A percentile compares a stretch with the other conserved stretches of the same genome.
phyloP scores from a whole-genome alignment of 75 land plant species.

The Pinus tabuliformis region DNA sequence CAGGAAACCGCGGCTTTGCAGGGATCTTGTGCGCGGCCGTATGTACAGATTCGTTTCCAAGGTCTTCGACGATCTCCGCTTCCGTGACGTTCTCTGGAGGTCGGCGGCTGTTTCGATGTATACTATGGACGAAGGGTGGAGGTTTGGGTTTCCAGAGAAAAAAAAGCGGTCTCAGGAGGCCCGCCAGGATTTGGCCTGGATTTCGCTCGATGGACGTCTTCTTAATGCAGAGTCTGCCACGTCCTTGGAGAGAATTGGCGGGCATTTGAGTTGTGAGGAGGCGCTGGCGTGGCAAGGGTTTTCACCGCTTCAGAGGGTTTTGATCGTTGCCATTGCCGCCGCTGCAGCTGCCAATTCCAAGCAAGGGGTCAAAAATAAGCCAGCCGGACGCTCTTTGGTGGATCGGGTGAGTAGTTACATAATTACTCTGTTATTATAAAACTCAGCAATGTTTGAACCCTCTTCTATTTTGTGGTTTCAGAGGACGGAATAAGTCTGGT shows the following conservation, averaged over 20 bases:
- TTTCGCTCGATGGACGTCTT: slow-evolving; percentile 64
- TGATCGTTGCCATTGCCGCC: slow-evolving; percentile 61
- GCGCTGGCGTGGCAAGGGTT: slow-evolving; percentile 66
- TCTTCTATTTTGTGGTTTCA: too few relatives aligned
- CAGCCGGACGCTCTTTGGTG: slow-evolving; percentile 33
- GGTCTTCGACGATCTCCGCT: not conserved
- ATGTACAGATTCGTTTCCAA: not conserved
- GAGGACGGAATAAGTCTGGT: too few relatives aligned
- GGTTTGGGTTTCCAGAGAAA: not conserved
- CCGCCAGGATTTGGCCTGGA: slow-evolving; percentile 22
- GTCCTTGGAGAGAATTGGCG: slow-evolving; percentile 23
- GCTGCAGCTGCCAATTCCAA: slow-evolving; percentile 47
- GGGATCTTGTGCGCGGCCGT: not conserved
- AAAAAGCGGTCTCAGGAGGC: not conserved
- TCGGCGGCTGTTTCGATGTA: slow-evolving; percentile 2
- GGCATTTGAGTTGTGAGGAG: slow-evolving; percentile 34
- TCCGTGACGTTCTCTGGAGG: slow-evolving; percentile 1
- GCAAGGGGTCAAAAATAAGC: slow-evolving; percentile 23
- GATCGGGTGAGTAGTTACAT: slow-evolving; percentile 39
- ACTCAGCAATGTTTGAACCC: too few relatives aligned
- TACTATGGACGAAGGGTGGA: not conserved
- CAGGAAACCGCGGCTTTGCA: not conserved
- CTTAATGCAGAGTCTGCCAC: slow-evolving; percentile 52
- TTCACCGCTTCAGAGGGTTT: slow-evolving; percentile 65
- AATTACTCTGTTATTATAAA: too few relatives aligned